These are phyloP conservation scores for Entoloma clypeatum DNA, from an alignment of 1,284 basidiomycete genomes.

Conservation along the genomic window DNA sequence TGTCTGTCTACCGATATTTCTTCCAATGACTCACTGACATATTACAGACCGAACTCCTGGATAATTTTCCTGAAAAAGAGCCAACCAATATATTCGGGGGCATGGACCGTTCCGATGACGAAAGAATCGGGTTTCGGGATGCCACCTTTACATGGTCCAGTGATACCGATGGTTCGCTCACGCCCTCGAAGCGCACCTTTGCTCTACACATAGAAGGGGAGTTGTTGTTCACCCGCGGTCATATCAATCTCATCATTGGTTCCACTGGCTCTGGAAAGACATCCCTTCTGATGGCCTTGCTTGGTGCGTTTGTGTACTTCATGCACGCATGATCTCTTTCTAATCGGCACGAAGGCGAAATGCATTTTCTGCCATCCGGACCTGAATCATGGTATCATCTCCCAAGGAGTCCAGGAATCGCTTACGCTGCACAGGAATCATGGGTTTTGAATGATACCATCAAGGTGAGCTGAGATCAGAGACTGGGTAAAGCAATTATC, in stretches of 20 bases:
- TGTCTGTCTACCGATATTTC: slow-evolving; percentile 15
- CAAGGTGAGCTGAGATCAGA: slow-evolving; percentile 22
- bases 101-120: slow-evolving; percentile 8
- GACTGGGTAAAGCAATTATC: slow-evolving; percentile 20
- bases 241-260: slow-evolving; percentile 63
- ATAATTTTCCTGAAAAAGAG: slow-evolving; percentile 36
- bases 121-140: slow-evolving; percentile 37
- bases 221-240: slow-evolving; percentile 52
- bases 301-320: slow-evolving; percentile 30
- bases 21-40: slow-evolving; percentile 1
- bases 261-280: slow-evolving; percentile 54
- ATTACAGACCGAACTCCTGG: slow-evolving; percentile 49
- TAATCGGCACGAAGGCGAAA: slow-evolving; percentile 38
- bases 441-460: slow-evolving; percentile 64
- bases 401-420: slow-evolving; percentile 61
- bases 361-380: slow-evolving; percentile 58
- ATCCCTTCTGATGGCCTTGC: slow-evolving; percentile 51
- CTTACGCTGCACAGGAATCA: slow-evolving; percentile 76
- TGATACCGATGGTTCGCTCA: slow-evolving; percentile 28
- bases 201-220: slow-evolving; percentile 48
- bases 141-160: slow-evolving; percentile 44
- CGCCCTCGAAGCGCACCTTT: slow-evolving; percentile 39
- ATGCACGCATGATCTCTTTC: neutral
- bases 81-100: slow-evolving; percentile 19
- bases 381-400: slow-evolving; percentile 65